These are phyloP conservation scores for Phoma sp. DNA, from an alignment of 2,329 filamentous ascomycete genomes.

Conservation along the genomic window DNA sequence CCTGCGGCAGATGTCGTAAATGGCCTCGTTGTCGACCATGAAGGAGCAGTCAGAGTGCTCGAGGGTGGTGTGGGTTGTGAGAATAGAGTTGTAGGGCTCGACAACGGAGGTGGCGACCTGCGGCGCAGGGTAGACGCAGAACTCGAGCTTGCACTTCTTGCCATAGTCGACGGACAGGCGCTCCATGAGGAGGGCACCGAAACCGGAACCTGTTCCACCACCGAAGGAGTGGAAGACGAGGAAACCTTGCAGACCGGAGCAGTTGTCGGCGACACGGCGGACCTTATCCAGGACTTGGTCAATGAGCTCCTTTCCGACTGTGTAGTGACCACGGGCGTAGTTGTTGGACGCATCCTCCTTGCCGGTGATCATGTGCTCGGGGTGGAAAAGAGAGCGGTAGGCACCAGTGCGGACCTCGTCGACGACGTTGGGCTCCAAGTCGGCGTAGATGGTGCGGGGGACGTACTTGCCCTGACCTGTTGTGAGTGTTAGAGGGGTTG, in stretches of 20 bases:
- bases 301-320: conserved; percentile 98
- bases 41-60: conserved; percentile 99
- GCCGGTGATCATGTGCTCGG: conserved; percentile 99
- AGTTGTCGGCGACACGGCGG: conserved; percentile 94
- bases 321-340: conserved; percentile 99
- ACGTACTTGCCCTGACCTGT: conserved; percentile 98
- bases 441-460: conserved; percentile 97
- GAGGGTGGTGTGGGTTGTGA: conserved; percentile 97
- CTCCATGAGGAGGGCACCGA: conserved; percentile 98
- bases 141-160: conserved; percentile 99
- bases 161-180: conserved; percentile 98
- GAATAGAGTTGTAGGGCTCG: conserved; percentile 99
- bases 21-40: conserved; percentile 99
- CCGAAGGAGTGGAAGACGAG: conserved; percentile 99
- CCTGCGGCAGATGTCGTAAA: conserved; percentile 98
- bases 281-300: conserved; percentile 98
- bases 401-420: conserved; percentile 98
- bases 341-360: conserved; percentile 99
- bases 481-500: conserved; percentile 29
- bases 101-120: conserved; percentile 97
- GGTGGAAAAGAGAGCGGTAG: conserved; percentile 97
- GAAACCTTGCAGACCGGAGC: conserved; percentile 97
- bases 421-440: conserved; percentile 99
- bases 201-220: conserved; percentile 97
- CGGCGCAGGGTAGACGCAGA: conserved; percentile 97